Base-by-base conservation (phyloP, 805 yeast species). In the Blastobotrys mokoenaii region DNA sequence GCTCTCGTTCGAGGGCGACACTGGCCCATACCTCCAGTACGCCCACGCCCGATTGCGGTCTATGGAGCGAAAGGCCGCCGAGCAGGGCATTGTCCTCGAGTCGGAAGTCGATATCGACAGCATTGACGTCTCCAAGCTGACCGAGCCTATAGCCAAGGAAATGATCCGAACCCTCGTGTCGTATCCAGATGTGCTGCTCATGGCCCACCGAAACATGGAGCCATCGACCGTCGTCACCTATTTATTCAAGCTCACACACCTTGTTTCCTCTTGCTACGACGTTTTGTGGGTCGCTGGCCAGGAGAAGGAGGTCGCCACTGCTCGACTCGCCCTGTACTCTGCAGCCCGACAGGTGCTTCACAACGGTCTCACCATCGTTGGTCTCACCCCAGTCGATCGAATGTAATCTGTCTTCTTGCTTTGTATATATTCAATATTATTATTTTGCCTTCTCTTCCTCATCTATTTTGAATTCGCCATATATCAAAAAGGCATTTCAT, bases 1-100 rank as follows among this genome's bases (percentile, higher is more conserved):
- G 97, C 76, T 84, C 38, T 87, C 97, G 2, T 89, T 93, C 55
- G 98, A 93, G 73, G 98, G 98, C 68, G 98, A 93, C 68, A 93
- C 98, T 46, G 98, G 98, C 64, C 97, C 98, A 43, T 93, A 93
- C 70, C 76, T 93, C 64, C 98, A 93, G 69, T 93, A 93, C 62
- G 97, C 98, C 38, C 98, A 93, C 69, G 88, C 97, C 16, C 85
- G 98, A 68, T 79, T 93, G 63, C 79, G 94, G 69, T 88, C 97
- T 5, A 88, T 93, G 57, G 89, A 86, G 69, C 83, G 97, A 72
- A 86, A 85, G 57, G 78, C 95, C 16, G 53, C 51, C 11, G 42
- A 47, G n/a, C 47, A 50, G 31, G 40, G 49, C 34, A 34, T 52
- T 15, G 49, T 46, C 37, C 55, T 53, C 41, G 60, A 61, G 40